Evolutionary conservation across 225 moss, liverwort and hornwort genomes (phyloP).

Genomic region (Bryum argenteum): DNA sequence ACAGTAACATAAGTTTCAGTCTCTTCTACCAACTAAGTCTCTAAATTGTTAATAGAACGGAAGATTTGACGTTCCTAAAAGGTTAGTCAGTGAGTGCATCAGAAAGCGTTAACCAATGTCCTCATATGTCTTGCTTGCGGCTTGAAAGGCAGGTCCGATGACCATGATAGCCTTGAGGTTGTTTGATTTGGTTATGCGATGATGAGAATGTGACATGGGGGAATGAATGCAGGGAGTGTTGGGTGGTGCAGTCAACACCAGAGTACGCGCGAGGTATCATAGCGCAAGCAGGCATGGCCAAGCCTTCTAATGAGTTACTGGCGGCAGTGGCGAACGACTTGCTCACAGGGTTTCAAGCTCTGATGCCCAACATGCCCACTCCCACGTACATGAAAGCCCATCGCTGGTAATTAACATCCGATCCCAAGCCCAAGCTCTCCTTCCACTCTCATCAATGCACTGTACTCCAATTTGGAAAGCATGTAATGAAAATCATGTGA

Average conservation of each 20-base stretch:
- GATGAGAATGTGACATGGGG: too few relatives aligned
- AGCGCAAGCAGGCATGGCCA: conserved; percentile 65
- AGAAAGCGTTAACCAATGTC: too few relatives aligned
- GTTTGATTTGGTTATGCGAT: neutral
- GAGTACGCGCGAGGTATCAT: conserved; percentile 69
- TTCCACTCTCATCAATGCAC: neutral
- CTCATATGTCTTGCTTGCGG: too few relatives aligned
- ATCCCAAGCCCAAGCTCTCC: neutral
- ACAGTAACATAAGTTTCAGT: too few relatives aligned
- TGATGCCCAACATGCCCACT: conserved; percentile 59
- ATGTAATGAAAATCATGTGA: too few relatives aligned
- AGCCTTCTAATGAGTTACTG: conserved; percentile 74
- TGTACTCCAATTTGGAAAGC: neutral
- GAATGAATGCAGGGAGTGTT: conserved; percentile 65
- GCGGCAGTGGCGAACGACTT: conserved; percentile 69
- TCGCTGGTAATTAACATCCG: conserved; percentile 62
- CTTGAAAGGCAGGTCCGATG: too few relatives aligned
- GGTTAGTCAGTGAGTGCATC: too few relatives aligned
- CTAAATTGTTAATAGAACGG: too few relatives aligned
- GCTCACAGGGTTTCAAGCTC: conserved; percentile 69
- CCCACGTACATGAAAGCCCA: conserved; percentile 78
- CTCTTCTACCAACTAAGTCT: too few relatives aligned
- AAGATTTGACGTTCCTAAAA: too few relatives aligned
- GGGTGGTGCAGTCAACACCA: conserved; percentile 84
- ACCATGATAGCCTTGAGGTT: too few relatives aligned